phyloP scores from a whole-genome alignment of 2,329 filamentous ascomycete genomes.

The Aureobasidium subglaciale region DNA sequence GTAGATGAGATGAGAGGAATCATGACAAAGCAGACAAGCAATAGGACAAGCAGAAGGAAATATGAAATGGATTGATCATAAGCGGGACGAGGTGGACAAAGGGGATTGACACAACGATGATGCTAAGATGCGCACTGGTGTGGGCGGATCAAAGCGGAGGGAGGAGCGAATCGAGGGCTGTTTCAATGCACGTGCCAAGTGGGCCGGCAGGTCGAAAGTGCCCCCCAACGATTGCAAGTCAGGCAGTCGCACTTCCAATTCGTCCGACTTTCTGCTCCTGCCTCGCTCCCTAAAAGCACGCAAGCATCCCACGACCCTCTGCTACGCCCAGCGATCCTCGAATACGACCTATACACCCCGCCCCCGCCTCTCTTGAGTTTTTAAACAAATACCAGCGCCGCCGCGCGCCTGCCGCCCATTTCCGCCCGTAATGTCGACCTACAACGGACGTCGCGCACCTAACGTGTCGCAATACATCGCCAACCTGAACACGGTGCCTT shows the following conservation, averaged over 20 bases:
- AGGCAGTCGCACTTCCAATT: constrained; percentile 6
- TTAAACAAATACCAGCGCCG: background rate
- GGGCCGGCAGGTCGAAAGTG: background rate
- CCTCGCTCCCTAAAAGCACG: background rate
- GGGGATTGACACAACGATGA: constrained; percentile 8
- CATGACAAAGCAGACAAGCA: background rate
- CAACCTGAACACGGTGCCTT: constrained; percentile 67
- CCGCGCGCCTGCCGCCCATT: background rate
- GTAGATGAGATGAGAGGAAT: background rate
- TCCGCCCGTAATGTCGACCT: constrained; percentile 56
- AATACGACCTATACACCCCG: background rate
- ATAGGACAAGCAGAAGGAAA: background rate
- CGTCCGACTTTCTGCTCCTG: background rate
- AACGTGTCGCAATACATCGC: constrained; percentile 88
- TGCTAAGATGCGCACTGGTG: background rate
- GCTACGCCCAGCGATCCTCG: background rate
- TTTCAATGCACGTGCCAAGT: background rate
- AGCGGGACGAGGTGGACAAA: background rate
- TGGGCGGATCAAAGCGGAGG: constrained; percentile 9
- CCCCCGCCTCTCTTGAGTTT: background rate
- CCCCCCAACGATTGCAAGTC: constrained; percentile 4
- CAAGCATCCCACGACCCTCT: background rate
- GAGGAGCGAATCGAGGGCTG: constrained; percentile 8
- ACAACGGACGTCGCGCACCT: constrained; percentile 68
- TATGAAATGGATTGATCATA: background rate